Evolutionary conservation across 1,284 basidiomycete genomes (phyloP).

Genomic region (Blastosporella zonata): DNA sequence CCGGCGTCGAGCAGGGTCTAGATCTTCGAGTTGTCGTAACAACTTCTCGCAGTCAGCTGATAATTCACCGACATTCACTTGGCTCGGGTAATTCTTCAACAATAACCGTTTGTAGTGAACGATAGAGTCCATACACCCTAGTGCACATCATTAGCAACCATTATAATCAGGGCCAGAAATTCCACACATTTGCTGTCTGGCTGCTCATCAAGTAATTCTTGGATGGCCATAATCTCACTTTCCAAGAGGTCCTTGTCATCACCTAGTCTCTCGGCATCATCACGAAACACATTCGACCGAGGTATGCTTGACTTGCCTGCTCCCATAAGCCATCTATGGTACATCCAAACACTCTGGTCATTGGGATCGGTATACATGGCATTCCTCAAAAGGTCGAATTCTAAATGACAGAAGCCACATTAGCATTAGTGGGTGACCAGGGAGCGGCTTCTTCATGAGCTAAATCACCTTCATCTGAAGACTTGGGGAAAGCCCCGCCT

Average conservation of each 20-base stretch:
- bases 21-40: constrained; percentile 46
- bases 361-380: constrained; percentile 96
- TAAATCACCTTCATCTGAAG: constrained; percentile 63
- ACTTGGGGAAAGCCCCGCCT: constrained; percentile 45
- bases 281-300: neutral
- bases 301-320: constrained; percentile 44
- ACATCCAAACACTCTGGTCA: constrained; percentile 97
- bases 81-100: constrained; percentile 39
- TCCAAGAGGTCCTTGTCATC: constrained; percentile 55
- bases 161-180: constrained; percentile 8
- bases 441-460: constrained; percentile 5
- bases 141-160: neutral
- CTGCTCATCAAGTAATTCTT: constrained; percentile 87
- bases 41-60: constrained; percentile 49
- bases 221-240: constrained; percentile 80
- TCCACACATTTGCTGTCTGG: constrained; percentile 89
- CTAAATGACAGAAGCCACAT: constrained; percentile 37
- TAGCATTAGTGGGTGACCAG: neutral
- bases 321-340: constrained; percentile 94
- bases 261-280: constrained; percentile 35
- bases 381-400: constrained; percentile 89
- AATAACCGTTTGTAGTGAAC: constrained; percentile 74
- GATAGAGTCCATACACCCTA: constrained; percentile 94
- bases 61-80: constrained; percentile 36
- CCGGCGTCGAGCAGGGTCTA: constrained; percentile 58